These are phyloP conservation scores for Aspergillus unguis DNA, from an alignment of 2,329 filamentous ascomycete species.

Conservation along the genomic window DNA sequence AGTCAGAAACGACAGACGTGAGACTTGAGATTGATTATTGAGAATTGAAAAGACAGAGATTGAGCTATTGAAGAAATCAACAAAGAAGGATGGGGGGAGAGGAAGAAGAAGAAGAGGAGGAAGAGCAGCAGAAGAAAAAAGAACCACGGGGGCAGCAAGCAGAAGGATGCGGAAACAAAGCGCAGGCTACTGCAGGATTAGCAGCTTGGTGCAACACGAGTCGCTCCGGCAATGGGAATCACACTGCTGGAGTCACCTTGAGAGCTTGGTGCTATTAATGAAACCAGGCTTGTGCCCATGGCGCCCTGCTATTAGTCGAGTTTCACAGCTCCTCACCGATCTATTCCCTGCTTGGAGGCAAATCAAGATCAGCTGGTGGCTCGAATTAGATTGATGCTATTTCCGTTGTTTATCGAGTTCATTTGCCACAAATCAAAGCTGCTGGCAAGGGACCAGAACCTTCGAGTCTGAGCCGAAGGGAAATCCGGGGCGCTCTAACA, in stretches of 20 bases:
- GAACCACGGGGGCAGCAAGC: constrained; percentile 11
- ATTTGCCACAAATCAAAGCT: background rate
- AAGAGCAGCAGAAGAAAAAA: constrained; percentile 9
- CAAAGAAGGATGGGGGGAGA: constrained; percentile 12
- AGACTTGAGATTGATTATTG: background rate
- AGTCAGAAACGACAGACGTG: constrained; percentile 15
- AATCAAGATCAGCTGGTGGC: constrained; percentile 4
- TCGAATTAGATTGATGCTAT: background rate
- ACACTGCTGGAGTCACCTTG: no score
- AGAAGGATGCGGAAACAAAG: constrained; percentile 14
- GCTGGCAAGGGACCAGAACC: background rate
- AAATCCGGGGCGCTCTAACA: constrained; percentile 4
- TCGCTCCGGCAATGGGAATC: background rate
- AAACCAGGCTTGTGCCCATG: constrained; percentile 10
- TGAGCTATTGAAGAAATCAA: constrained; percentile 9
- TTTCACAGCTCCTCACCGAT: constrained; percentile 14
- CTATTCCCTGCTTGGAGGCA: constrained; percentile 8
- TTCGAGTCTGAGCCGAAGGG: background rate
- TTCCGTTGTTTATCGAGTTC: background rate
- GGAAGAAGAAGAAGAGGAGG: constrained; percentile 8
- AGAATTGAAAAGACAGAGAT: background rate
- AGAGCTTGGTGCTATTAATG: constrained; percentile 7
- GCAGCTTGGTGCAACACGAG: constrained; percentile 8
- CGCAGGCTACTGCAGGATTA: constrained; percentile 9
- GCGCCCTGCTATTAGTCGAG: constrained; percentile 19